Percentiles rank a stretch among this genome's conserved stretches.
phyloP scores from a whole-genome alignment of 2,329 filamentous ascomycete species.

The Cladosporium halotolerans region DNA sequence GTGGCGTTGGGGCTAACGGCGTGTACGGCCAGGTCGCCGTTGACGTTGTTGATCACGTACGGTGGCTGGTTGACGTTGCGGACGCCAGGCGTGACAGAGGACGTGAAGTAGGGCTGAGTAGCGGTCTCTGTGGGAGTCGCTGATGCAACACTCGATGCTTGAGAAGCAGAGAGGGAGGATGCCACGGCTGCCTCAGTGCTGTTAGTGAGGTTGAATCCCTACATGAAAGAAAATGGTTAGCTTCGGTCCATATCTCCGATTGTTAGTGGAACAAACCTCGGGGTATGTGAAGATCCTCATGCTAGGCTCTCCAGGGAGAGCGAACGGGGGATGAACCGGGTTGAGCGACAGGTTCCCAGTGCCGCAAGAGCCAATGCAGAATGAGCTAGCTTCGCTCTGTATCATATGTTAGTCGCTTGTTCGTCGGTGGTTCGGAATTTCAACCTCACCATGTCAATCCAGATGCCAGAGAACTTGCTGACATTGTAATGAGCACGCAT shows the following conservation, averaged over 20 bases:
- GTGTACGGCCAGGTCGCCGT: conserved; percentile 66
- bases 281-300: conserved; percentile 54
- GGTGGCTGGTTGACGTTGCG: conserved; percentile 68
- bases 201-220: conserved; percentile 61
- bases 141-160: conserved; percentile 39
- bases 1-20: conserved; percentile 72
- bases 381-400: conserved; percentile 49
- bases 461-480: conserved; percentile 48
- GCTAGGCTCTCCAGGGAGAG: conserved; percentile 58
- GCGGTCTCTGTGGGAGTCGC: conserved; percentile 21
- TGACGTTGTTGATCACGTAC: conserved; percentile 68
- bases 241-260: too few species aligned
- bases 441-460: conserved; percentile 52
- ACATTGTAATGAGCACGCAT: conserved; percentile 48
- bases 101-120: conserved; percentile 37
- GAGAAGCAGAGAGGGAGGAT: conserved; percentile 48
- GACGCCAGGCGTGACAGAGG: conserved; percentile 55
- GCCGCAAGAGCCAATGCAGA: conserved; percentile 68
- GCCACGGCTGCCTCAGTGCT: conserved; percentile 59
- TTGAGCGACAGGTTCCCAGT: conserved; percentile 58
- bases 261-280: conserved; percentile 34
- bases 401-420: too few species aligned
- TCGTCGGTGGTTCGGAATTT: too few species aligned
- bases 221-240: too few species aligned
- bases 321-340: conserved; percentile 61